phyloP scores from a whole-genome alignment of 345 rosid genomes.

The Lumnitzera littorea region DNA sequence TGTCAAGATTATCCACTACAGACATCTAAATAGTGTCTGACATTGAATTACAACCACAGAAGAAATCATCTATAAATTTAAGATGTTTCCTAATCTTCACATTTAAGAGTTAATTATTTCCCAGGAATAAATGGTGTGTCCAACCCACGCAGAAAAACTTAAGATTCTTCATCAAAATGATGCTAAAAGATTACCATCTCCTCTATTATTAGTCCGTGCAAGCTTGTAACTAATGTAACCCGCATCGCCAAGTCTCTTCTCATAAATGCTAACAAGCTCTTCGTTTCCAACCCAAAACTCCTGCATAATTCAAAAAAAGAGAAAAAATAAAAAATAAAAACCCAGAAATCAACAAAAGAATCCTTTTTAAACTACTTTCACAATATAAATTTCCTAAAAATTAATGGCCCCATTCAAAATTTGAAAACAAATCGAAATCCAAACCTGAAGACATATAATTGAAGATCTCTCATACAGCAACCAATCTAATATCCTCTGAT shows the following conservation, averaged over 20 bases:
- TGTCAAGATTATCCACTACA: too few species aligned
- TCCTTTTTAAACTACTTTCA: not conserved
- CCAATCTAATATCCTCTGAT: constrained; percentile 75
- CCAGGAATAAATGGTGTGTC: too few species aligned
- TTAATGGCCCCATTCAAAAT: too few species aligned
- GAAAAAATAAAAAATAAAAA: not conserved
- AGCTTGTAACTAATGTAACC: constrained; percentile 78
- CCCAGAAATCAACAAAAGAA: not conserved
- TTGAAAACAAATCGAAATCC: not conserved
- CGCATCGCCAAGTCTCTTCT: constrained; percentile 78
- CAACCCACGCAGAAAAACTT: not conserved
- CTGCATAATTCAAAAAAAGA: constrained; percentile 20
- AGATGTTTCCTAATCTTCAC: too few species aligned
- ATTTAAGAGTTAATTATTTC: too few species aligned
- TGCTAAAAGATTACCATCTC: constrained; percentile 53
- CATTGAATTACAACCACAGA: not conserved
- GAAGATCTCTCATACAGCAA: constrained; percentile 73
- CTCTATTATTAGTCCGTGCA: constrained; percentile 88
- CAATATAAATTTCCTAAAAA: not conserved
- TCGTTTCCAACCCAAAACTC: constrained; percentile 94
- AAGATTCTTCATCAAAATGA: not conserved
- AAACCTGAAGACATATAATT: constrained; percentile 86
- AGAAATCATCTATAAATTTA: not conserved
- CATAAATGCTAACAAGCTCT: constrained; percentile 75
- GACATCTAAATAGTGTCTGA: too few species aligned